Base-by-base conservation (phyloP, 1,139 yeast genomes). In the Scheffersomyces cryptocercus region DNA sequence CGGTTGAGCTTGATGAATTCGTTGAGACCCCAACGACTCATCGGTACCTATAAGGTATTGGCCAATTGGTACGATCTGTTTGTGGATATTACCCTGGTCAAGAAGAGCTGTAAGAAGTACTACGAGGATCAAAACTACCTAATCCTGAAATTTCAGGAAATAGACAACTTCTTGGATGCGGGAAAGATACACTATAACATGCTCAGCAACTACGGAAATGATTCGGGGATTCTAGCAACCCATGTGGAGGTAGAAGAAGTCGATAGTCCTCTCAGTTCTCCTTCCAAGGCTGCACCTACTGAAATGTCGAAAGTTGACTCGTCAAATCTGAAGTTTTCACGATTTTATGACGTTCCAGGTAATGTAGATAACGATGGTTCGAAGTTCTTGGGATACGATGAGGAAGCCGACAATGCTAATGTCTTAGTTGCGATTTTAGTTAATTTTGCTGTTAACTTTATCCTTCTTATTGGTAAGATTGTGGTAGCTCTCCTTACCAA, bases 151-250 rank as follows among this genome's bases (percentile, higher is more conserved):
- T 84, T 79, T 52, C 62, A 65, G 39, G 85, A 80, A 48, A 81
- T 87, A 29, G 95, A 87, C 58, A 68, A 73, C 43, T 69, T 85
- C 44, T 69, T 87, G 40, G 95, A 85, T 58, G 81, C 89, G 3
- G 91, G 90, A 1, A 75, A 64, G 39, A 62, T 86, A 45, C 88
- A 85, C 51, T 72, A 76, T 46, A 75, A 79, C 38, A 82, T 87
- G 81, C 72, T 87, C 41, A 72, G 79, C 43, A 81, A 78, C 41
- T 86, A 86, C 55, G 71, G 49, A 9, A 36, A 67, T 36, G 75
- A 69, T 48, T 52, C 51, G 2, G 35, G 47, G n/a, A 40, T 38
- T 2, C 40, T 70, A 44, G 62, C 52, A 30, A 58, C 55, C 43
- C 61, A 45, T 40, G 48, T 41, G 47, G 71, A 60, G 38, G 64